Base-by-base conservation (phyloP, 2,329 filamentous ascomycete species). In the Knufia fluminis region DNA sequence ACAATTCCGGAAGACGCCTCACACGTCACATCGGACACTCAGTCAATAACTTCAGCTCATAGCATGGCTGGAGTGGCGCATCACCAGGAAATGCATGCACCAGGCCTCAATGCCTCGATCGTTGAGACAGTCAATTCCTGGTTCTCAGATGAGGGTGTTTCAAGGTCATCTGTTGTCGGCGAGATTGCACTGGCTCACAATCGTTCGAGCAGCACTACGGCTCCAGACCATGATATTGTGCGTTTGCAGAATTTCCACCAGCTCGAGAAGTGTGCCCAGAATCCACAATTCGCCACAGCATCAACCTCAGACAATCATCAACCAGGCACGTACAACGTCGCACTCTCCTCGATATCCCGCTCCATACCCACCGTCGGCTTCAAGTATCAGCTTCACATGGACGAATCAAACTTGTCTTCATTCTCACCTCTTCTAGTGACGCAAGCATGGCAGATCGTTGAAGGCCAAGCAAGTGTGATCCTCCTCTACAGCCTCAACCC, bases 211-310 rank as follows among this genome's bases (percentile, higher is more conserved):
- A 68, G 75, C 33, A 57, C 61, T 26, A 58, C 64, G 12, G 62
- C 66, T 19, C 65, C 68, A 47, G 70, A 70, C 19, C 68, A 65
- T 1, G 77, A 90, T 60, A 83, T 72, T 1, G 83, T 97, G 57
- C 83, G 86, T 17, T 79, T 98, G 52, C 87, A 94, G 61, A 92
- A 95, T 63, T 95, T 94, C 63, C 70, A 82, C 8, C 77, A 78
- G n/a, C 76, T 98, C 4, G 92, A 97, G 60, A 89, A 87, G 61
- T 90, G 98, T 50, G 90, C 89, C 0, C 89, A 90, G 1, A 98
- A 98, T 64, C 87, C 88, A 38, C 86, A 89, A 50, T 94, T 97
- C 67, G 82, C 97, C 46, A 80, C 82, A 26, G 47, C 55, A 14
- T 38, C 49, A 4, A 43, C 46, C 8, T 23, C 14, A 10, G 56